Evolutionary conservation across 1,284 basidiomycete genomes (phyloP), one percentile per base, ranked within the genome.

Genomic region (Boletus semigastroideus): DNA sequence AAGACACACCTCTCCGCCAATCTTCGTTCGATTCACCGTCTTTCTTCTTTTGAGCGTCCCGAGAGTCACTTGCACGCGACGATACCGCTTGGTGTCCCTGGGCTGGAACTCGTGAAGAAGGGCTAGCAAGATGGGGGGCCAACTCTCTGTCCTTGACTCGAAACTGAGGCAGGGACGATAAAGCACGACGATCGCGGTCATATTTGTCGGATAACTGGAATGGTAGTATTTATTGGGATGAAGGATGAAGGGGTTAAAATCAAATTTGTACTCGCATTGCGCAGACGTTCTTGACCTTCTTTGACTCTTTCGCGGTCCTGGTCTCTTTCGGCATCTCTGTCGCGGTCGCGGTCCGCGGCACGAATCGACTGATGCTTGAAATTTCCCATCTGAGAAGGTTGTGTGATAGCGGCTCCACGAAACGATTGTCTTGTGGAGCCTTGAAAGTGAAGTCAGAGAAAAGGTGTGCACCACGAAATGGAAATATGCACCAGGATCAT

Each of bases 351-450:
- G 65, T 88, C 87, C 51, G 74, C 77, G 33, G 79, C 77, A 51
- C 88, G 86, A 58, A 86, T 71, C 20, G 90, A 87, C 60, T 91
- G 90, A 61, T 92, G 90, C 61, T 90, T 87, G 71, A 91, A 92
- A 65, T 90, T 91, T 48, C 90, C 90, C 89, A 92, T 92, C 72
- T 91, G 89, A 39, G 90, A 90, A 30, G 87, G 87, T 61, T 92
- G 89, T 33, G 87, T 80, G 44, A 87, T 74, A 14, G 68, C 55
- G 13, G 83, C 75, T 19, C 86, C 78, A 33, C 88, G 82, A 65
- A 90, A 91, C 7, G 83, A 78, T 25, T 85, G 79, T 48, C 88
- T 78, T 12, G 80, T 63, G 44, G 83, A 70, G 48, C 74, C 69
- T 71, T 86, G 81, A 39, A 50, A 33, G 39, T 36, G 17, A 22